Conservation (phyloP, 2,329 filamentous ascomycete species). For the Colletotrichum lupini region DNA sequence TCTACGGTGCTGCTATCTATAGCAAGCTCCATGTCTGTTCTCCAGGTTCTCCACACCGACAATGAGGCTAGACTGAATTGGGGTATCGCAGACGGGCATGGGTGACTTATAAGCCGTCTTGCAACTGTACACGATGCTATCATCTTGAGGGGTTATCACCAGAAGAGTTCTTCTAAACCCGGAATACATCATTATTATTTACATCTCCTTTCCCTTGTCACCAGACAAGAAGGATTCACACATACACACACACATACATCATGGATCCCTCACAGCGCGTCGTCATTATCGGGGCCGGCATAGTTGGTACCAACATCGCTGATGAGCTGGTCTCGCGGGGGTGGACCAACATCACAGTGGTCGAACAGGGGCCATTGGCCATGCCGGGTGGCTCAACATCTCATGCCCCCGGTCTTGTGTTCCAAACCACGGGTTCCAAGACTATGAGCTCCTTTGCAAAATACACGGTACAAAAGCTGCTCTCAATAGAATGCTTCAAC, state of each 20-base stretch:
- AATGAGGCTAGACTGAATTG: conserved; percentile 11
- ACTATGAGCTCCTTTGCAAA: conserved; percentile 68
- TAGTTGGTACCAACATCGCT: conserved; percentile 72
- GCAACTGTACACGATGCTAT: not conserved
- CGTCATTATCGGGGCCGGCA: conserved; percentile 72
- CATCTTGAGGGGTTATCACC: not conserved
- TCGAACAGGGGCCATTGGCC: conserved; percentile 71
- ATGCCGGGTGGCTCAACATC: conserved; percentile 75
- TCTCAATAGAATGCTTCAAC: conserved; percentile 70
- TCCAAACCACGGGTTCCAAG: conserved; percentile 69
- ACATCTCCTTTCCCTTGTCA: not conserved
- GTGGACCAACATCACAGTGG: conserved; percentile 72
- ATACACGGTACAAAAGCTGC: conserved; percentile 71
- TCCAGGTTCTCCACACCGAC: not conserved
- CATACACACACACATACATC: not conserved
- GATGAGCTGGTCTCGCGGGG: conserved; percentile 72
- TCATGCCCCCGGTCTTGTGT: conserved; percentile 73
- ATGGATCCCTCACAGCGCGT: conserved; percentile 56
- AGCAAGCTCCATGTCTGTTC: conserved; percentile 2
- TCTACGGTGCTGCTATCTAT: conserved; percentile 9
- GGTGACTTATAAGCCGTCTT: conserved; percentile 9
- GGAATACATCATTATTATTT: not conserved
- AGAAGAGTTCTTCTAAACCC: not conserved
- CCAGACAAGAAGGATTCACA: not conserved
- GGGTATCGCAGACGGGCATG: conserved; percentile 7